These are phyloP conservation scores for Casuarina glauca DNA, from an alignment of 306 rosid genomes.

Conservation along the genomic window DNA sequence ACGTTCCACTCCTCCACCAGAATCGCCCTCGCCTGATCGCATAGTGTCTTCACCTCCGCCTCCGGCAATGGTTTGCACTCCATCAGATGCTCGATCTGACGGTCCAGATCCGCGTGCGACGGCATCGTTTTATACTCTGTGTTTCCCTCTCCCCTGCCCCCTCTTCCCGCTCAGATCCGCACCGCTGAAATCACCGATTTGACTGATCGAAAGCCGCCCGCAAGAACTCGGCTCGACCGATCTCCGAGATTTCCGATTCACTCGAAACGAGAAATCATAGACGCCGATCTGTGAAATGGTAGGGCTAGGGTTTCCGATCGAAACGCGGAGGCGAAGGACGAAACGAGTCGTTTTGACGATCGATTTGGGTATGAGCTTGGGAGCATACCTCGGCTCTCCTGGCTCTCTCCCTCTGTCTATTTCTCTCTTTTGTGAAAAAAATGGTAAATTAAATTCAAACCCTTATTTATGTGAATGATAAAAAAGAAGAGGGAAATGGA, in stretches of 20 bases:
- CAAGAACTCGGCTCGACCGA: constrained; percentile 27
- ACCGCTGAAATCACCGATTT: constrained; percentile 16
- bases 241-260: constrained; percentile 8
- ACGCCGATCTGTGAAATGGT: constrained; percentile 30
- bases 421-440: constrained; percentile 5
- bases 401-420: constrained; percentile 10
- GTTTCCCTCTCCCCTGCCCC: neutral
- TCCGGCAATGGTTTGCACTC: constrained; percentile 93
- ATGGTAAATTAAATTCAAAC: constrained; percentile 16
- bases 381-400: constrained; percentile 41
- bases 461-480: constrained; percentile 38
- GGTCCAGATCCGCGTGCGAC: constrained; percentile 96
- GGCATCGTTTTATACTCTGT: constrained; percentile 61
- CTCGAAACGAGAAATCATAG: constrained; percentile 27
- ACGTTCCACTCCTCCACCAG: constrained; percentile 98
- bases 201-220: constrained; percentile 32
- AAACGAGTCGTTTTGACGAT: constrained; percentile 52
- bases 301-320: constrained; percentile 32
- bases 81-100: constrained; percentile 99
- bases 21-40: constrained; percentile 93
- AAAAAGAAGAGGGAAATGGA: constrained; percentile 48
- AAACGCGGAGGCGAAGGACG: constrained; percentile 27
- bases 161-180: constrained; percentile 49
- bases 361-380: constrained; percentile 34
- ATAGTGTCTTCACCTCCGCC: constrained; percentile 84